Base-by-base conservation (phyloP, 192 early-diverging fungal species). In the Glomus cerebriforme region DNA sequence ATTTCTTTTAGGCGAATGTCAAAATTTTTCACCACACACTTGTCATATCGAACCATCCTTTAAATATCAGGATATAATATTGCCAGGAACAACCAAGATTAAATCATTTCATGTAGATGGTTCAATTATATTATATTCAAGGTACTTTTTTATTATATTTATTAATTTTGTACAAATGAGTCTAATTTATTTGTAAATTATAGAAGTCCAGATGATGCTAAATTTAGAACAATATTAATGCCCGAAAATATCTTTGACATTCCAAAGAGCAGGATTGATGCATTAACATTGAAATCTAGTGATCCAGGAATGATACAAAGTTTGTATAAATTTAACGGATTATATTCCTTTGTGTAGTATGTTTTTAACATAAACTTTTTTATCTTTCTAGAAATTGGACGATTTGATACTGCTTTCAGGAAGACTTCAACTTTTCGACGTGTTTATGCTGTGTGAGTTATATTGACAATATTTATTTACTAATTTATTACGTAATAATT, bases 121-220 rank as follows among this genome's bases (percentile, higher is more conserved):
- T 34, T 58, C 29, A 49, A 37, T 73, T n/a, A 73, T 73, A 29
- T 59, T 73, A 58, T 73, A 73, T 73, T 73, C 72, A 54, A 73
- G 72, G 72, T 59, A 73, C 2, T 47, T 59, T 29, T 22, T 32
- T 59, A 2, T 58, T 54, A 32, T 4, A 10, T 22, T 17, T 73
- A 12, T 49, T 3, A 49, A 26, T 15, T 19, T 17, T 7, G 5
- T 31, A 32, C 17, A 2, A 73, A 29, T 49, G n/a, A 58, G 59
- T 2, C 32, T 32, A 68, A 35, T 68, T 37, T 68, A 22, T 3
- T 3, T 7, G 17, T 22, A 39, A 35, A 47, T 58, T 73, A 26
- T 2, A 73, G 72, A 49, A 47, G 45, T 59, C 54, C 27, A 13
- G 72, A 73, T 58, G 19, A 73, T 58, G 43, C 43, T 7, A 73